Evolutionary conservation across 495 filamentous ascomycete genomes (phyloP).

Genomic region (Xylaria curta): DNA sequence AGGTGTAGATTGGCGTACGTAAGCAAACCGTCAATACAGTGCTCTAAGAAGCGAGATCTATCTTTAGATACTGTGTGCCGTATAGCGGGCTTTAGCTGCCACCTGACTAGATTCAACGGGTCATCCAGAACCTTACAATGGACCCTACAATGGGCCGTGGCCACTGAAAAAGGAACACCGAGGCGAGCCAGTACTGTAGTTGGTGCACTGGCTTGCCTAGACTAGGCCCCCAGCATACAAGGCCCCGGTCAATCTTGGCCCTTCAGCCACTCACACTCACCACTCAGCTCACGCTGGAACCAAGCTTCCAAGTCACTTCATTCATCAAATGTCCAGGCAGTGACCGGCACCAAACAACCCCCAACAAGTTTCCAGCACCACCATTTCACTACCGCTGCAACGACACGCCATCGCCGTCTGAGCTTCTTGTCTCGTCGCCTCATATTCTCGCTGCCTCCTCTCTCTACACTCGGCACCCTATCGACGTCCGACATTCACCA

Average conservation of each 20-base stretch:
- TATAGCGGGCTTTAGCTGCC: background rate
- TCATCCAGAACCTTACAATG: background rate
- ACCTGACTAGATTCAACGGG: constrained; percentile 3
- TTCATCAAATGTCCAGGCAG: constrained; percentile 29
- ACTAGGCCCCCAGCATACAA: background rate
- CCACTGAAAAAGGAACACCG: constrained; percentile 1
- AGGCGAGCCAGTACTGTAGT: background rate
- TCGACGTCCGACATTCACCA: constrained; percentile 21
- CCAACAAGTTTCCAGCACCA: constrained; percentile 1
- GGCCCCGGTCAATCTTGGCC: constrained; percentile 6
- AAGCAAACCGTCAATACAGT: background rate
- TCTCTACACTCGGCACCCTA: background rate
- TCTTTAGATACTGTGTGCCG: background rate
- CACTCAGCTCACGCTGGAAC: constrained; percentile 15
- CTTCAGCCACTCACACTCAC: constrained; percentile 26
- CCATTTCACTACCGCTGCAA: constrained; percentile 8
- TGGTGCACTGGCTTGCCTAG: too few relatives aligned
- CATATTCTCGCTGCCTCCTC: background rate
- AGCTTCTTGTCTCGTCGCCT: constrained; percentile 1
- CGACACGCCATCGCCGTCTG: constrained; percentile 22
- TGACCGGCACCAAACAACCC: constrained; percentile 15
- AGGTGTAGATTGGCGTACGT: background rate
- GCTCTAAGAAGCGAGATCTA: background rate
- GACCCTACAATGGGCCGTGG: background rate
- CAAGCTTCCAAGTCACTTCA: constrained; percentile 23